phyloP scores from a whole-genome alignment of 768 basidiomycete species.

The Podaxis rugospora region DNA sequence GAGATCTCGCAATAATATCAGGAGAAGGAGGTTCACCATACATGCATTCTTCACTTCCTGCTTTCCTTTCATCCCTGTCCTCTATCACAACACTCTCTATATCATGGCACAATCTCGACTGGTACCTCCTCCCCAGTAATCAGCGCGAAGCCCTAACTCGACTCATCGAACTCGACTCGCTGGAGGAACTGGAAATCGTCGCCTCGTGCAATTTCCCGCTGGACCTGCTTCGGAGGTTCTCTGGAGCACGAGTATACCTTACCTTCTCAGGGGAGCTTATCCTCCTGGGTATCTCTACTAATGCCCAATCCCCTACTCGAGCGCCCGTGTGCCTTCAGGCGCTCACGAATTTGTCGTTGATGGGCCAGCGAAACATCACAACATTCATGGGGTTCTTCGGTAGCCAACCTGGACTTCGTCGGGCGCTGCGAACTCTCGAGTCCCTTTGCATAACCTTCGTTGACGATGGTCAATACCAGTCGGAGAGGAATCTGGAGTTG shows the following conservation, averaged over 20 bases:
- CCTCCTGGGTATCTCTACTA: too few relatives aligned
- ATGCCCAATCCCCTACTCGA: neutral
- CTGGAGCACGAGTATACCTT: neutral
- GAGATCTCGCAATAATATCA: neutral
- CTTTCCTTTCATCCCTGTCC: neutral
- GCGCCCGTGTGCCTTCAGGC: neutral
- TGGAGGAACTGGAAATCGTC: slow-evolving; percentile 1
- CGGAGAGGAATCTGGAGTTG: slow-evolving; percentile 2
- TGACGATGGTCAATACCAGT: slow-evolving; percentile 1
- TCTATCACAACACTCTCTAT: neutral
- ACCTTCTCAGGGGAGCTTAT: neutral
- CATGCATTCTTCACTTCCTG: slow-evolving; percentile 2
- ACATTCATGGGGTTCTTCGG: slow-evolving; percentile 3
- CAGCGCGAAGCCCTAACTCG: neutral
- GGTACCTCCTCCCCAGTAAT: neutral
- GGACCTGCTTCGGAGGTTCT: slow-evolving; percentile 5
- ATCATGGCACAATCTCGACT: slow-evolving; percentile 7
- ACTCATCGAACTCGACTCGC: neutral
- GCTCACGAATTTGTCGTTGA: neutral
- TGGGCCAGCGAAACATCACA: slow-evolving; percentile 3
- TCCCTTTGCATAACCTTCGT: neutral
- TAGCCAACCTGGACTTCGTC: neutral
- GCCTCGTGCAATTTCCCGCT: slow-evolving; percentile 7
- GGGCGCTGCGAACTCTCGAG: neutral
- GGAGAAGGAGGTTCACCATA: neutral